Evolutionary conservation across 192 early-diverging fungal genomes (phyloP), one percentile per base, ranked within the genome.

Genomic region (Backusella liffmaniae): DNA sequence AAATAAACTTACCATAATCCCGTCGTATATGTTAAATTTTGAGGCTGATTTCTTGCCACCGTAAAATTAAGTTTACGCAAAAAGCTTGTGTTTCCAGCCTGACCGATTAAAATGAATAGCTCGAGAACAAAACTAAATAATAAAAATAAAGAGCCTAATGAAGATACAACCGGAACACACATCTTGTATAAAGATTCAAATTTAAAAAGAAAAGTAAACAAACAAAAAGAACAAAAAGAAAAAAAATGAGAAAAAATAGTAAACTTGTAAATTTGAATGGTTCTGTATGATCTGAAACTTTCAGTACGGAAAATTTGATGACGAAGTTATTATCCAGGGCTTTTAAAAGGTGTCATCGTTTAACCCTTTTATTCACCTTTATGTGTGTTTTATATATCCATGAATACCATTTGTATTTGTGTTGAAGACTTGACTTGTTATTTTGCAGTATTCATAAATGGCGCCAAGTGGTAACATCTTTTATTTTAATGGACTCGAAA

Each of bases 101-200:
- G 70, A 16, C 70, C 70, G 70, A 72, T 72, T 30, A 72, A 72
- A 30, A 72, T 44, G 41, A 72, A 51, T 23, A 72, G 41, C 12
- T 72, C 70, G 8, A 72, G 70, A 46, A 72, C 26, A 44, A 72
- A 72, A 39, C 39, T 44, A 72, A 51, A 72, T 72, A 72, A 44
- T 42, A 44, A 30, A 32, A 72, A 46, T 26, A 72, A 1, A 39
- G 70, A 72, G 21, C 39, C 70, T 16, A 72, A 13, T 5, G 44
- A 51, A 46, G 70, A 46, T 30, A 23, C 26, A 51, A 72, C 0
- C 6, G 10, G 10, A 53, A 51, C 12, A 16, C 70, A 72, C 21
- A 72, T 72, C 8, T 59, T 62, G 9, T 8, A 23, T 6, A 23
- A 53, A 21, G 2, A 32, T 32, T 32, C 32, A 32, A 32, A 32